These are phyloP conservation scores for Pseudocercospora macadamiae DNA, from an alignment of 2,329 filamentous ascomycete genomes.

Conservation along the genomic window DNA sequence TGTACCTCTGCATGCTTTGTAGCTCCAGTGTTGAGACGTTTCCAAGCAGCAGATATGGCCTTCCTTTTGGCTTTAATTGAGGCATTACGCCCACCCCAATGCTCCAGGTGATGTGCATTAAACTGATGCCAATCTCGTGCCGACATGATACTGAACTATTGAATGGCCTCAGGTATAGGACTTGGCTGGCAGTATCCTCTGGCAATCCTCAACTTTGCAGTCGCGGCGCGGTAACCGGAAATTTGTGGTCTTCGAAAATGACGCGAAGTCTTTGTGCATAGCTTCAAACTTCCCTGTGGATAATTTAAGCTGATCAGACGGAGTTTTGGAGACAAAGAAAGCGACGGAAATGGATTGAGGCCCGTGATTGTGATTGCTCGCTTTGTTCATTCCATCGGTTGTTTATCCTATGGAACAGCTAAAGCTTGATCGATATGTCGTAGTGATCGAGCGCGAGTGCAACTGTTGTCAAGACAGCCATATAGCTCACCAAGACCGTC, in stretches of 20 bases:
- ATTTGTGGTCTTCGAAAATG: too few relatives aligned
- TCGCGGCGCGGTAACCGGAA: too few relatives aligned
- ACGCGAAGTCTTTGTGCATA: too few relatives aligned
- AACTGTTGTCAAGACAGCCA: constrained; percentile 64
- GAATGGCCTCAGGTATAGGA: too few relatives aligned
- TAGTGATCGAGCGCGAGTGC: constrained; percentile 69
- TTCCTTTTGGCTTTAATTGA: not conserved
- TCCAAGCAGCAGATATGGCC: not conserved
- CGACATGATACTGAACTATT: not conserved
- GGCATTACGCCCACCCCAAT: not conserved
- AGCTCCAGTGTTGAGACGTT: not conserved
- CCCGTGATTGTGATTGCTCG: too few relatives aligned
- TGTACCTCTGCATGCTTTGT: not conserved
- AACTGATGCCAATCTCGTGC: not conserved
- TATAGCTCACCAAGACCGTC: constrained; percentile 75
- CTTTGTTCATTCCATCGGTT: too few relatives aligned
- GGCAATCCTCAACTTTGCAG: too few relatives aligned
- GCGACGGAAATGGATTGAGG: too few relatives aligned
- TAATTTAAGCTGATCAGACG: too few relatives aligned
- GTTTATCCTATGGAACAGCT: constrained; percentile 19
- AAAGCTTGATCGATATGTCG: constrained; percentile 73
- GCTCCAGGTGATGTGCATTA: not conserved
- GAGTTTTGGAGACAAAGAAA: too few relatives aligned
- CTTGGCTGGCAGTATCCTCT: too few relatives aligned
- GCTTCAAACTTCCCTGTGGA: too few relatives aligned